phyloP scores from a whole-genome alignment of 345 rosid species.

The Hevea brasiliensis region DNA sequence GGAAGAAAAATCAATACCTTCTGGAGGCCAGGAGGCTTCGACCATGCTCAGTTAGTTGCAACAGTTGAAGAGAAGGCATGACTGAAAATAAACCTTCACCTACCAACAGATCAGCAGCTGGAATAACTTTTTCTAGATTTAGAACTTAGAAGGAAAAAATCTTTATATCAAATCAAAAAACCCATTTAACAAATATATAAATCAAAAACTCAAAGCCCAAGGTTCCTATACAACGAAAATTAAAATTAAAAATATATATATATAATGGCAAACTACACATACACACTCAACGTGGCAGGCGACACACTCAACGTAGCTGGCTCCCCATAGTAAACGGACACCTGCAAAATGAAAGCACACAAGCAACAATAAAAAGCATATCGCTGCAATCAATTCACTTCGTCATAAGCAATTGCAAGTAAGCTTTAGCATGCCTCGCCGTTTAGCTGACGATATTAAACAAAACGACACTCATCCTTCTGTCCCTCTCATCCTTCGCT shows the following conservation, averaged over 20 bases:
- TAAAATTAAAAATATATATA: neutral
- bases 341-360: neutral
- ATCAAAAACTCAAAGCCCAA: neutral
- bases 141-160: neutral
- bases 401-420: too few relatives aligned
- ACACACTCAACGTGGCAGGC: neutral
- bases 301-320: neutral
- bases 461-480: too few relatives aligned
- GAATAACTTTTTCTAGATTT: constrained; percentile 4
- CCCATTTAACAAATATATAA: neutral
- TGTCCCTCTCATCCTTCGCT: too few relatives aligned
- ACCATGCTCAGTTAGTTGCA: constrained; percentile 86
- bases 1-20: constrained; percentile 46
- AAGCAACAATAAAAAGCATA: neutral
- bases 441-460: too few relatives aligned
- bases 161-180: neutral
- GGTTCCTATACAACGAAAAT: neutral
- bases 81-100: constrained; percentile 11
- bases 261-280: neutral
- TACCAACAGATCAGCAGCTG: constrained; percentile 9
- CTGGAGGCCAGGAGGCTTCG: constrained; percentile 72
- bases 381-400: neutral
- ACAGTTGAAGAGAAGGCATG: constrained; percentile 90
- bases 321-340: neutral
- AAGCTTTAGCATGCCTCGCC: too few relatives aligned